Evolutionary conservation across 2,329 filamentous ascomycete genomes (phyloP).

Genomic region (Hypoxylon sp.): DNA sequence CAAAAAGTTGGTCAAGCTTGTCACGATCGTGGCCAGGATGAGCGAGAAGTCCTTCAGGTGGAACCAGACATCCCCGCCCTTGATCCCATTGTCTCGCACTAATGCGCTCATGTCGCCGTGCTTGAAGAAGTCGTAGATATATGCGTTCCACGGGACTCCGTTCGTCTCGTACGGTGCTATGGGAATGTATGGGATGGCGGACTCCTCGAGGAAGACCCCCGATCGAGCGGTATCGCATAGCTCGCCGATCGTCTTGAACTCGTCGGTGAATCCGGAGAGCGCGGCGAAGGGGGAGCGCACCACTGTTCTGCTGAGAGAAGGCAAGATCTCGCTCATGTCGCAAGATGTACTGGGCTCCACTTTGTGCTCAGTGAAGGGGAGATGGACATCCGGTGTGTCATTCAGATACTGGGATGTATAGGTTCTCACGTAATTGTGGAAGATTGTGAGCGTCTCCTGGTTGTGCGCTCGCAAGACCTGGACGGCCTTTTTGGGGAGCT

Average conservation of each 20-base stretch:
- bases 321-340: slow-evolving; percentile 46
- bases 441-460: slow-evolving; percentile 74
- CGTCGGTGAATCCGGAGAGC: slow-evolving; percentile 76
- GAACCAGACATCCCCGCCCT: slow-evolving; percentile 79
- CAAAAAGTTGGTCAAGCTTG: slow-evolving; percentile 71
- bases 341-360: slow-evolving; percentile 56
- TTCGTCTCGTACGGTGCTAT: slow-evolving; percentile 70
- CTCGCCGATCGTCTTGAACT: slow-evolving; percentile 75
- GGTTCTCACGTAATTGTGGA: slow-evolving; percentile 77
- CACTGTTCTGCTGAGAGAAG: slow-evolving; percentile 58
- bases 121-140: slow-evolving; percentile 83
- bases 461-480: slow-evolving; percentile 74
- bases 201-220: slow-evolving; percentile 81
- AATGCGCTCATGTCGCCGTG: slow-evolving; percentile 76
- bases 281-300: slow-evolving; percentile 79
- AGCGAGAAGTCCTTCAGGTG: slow-evolving; percentile 72
- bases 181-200: slow-evolving; percentile 77
- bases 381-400: slow-evolving; percentile 63
- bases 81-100: slow-evolving; percentile 75
- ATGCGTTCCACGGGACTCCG: slow-evolving; percentile 71
- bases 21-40: slow-evolving; percentile 79
- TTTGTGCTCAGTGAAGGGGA: slow-evolving; percentile 72
- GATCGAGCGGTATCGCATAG: slow-evolving; percentile 75
- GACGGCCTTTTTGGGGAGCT: slow-evolving; percentile 71
- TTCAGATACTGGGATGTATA: slow-evolving; percentile 76